Conservation (phyloP, 1,284 basidiomycete species). For the Sporisorium reilianum region DNA sequence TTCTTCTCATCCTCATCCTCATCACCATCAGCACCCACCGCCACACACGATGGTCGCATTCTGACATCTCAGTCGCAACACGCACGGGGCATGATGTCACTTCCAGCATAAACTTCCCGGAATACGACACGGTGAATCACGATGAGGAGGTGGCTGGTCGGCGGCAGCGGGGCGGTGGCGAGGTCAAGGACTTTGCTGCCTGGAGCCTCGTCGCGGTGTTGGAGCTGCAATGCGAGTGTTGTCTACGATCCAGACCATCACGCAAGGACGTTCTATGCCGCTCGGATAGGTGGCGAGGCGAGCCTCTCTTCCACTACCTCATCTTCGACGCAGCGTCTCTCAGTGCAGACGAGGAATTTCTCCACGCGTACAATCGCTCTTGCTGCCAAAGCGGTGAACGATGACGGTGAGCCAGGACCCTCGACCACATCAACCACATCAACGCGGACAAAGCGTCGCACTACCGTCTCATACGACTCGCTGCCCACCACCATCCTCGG, state of each 20-base stretch:
- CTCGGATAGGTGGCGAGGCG: neutral
- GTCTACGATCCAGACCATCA: no score
- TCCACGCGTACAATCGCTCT: neutral
- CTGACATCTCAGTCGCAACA: neutral
- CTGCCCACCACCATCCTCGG: constrained; percentile 15
- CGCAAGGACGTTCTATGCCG: neutral
- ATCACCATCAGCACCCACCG: neutral
- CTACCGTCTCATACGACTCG: constrained; percentile 32
- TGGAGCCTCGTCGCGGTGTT: neutral
- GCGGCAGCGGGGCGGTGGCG: neutral
- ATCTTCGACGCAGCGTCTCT: neutral
- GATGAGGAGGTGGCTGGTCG: neutral
- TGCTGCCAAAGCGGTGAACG: neutral
- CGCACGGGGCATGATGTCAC: neutral
- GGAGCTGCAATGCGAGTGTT: no score
- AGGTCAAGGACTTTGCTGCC: neutral
- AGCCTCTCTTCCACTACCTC: neutral
- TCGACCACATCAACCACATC: neutral
- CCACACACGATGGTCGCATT: neutral
- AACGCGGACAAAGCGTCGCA: constrained; percentile 14
- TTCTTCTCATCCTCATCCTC: neutral
- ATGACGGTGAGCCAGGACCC: neutral
- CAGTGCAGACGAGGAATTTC: neutral
- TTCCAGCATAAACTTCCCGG: neutral
- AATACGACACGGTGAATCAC: neutral